Conservation (phyloP, 352 stramenopile genomes). For the Phytophthora tubulina region DNA sequence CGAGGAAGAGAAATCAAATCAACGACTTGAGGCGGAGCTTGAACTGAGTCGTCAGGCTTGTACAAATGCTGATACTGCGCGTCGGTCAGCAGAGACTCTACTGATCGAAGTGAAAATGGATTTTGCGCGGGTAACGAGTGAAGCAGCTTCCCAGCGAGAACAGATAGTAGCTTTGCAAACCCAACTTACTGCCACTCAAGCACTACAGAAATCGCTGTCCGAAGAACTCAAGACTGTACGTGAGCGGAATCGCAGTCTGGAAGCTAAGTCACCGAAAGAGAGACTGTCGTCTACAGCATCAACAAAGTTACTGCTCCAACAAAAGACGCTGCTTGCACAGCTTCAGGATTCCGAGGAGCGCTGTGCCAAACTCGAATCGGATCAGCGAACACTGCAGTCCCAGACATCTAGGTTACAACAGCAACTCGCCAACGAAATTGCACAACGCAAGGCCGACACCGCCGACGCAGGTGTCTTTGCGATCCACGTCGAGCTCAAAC, state of each 20-base stretch:
- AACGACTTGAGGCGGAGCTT: conserved; percentile 36
- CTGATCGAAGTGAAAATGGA: conserved; percentile 29
- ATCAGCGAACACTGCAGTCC: conserved; percentile 29
- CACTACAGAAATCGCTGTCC: conserved; percentile 15
- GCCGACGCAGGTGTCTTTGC: conserved; percentile 54
- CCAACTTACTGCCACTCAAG: conserved; percentile 40
- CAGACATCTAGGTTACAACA: conserved; percentile 26
- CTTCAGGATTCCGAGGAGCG: conserved; percentile 35
- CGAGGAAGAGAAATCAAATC: conserved; percentile 36
- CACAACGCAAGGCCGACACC: conserved; percentile 31
- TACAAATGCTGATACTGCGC: conserved; percentile 20
- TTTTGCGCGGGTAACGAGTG: conserved; percentile 35
- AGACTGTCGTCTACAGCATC: conserved; percentile 24
- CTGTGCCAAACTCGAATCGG: conserved; percentile 27
- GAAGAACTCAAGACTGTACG: conserved; percentile 28
- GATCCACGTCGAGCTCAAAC: conserved; percentile 80
- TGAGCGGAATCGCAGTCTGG: conserved; percentile 24
- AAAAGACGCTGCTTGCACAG: conserved; percentile 37
- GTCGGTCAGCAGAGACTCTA: conserved; percentile 17
- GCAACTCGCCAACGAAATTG: conserved; percentile 35
- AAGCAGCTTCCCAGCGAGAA: conserved; percentile 47
- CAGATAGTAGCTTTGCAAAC: conserved; percentile 50
- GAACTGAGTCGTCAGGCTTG: conserved; percentile 31
- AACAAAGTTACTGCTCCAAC: conserved; percentile 35
- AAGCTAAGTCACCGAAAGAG: conserved; percentile 29